A percentile compares a stretch with the other conserved stretches of the same genome.
These are phyloP conservation scores for Acanthamoeba lenticulata DNA, from an alignment of 208 protist genomes.

Conservation along the genomic window DNA sequence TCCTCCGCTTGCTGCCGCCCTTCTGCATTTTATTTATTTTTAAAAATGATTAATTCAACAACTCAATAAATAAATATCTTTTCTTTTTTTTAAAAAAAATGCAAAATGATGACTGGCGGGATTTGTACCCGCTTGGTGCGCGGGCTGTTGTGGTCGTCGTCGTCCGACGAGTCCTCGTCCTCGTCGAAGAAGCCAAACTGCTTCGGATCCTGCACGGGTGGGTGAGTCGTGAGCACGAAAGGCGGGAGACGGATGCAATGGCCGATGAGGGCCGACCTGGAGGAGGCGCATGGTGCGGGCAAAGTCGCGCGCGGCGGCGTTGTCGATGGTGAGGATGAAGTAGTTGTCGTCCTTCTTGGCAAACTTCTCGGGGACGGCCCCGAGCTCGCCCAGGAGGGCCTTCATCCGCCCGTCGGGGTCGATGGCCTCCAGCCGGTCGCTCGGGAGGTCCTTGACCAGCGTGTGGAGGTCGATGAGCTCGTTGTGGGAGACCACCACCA, in stretches of 20 bases:
- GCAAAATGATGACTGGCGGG: neutral
- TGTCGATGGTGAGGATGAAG: slow-evolving; percentile 34
- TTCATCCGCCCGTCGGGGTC: neutral
- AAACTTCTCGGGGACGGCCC: neutral
- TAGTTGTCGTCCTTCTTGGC: slow-evolving; percentile 29
- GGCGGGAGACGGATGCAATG: neutral
- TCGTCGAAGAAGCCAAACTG: neutral
- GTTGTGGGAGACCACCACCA: slow-evolving; percentile 8
- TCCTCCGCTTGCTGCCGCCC: neutral
- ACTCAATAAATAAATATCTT: neutral
- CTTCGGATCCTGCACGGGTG: neutral
- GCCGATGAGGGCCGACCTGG: neutral
- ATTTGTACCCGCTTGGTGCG: neutral
- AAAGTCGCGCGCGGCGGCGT: neutral
- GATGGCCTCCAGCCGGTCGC: slow-evolving; percentile 2
- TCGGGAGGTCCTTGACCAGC: neutral
- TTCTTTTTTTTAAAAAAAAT: neutral
- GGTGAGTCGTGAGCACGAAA: neutral
- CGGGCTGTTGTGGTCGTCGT: neutral
- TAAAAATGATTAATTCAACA: neutral
- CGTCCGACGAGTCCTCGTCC: neutral
- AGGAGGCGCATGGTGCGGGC: slow-evolving; percentile 7
- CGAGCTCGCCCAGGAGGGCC: neutral
- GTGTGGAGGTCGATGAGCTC: slow-evolving; percentile 5
- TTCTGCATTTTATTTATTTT: neutral